These are phyloP conservation scores for Sporisorium graminicola DNA, from an alignment of 1,284 basidiomycete species.

Conservation along the genomic window DNA sequence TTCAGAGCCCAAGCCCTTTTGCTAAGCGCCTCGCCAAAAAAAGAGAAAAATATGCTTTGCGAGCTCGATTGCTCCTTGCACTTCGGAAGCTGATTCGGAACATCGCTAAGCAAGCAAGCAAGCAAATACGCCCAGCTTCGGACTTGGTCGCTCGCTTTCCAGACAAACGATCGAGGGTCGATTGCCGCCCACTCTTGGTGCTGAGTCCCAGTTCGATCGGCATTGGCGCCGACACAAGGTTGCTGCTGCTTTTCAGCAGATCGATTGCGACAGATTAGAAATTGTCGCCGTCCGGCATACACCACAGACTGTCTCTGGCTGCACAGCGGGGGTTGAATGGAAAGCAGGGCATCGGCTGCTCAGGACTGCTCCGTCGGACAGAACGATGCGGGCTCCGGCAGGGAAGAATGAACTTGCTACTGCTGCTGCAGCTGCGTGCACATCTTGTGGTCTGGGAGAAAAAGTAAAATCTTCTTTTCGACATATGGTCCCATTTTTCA, in stretches of 20 bases:
- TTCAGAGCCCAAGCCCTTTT: neutral
- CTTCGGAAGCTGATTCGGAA: slow-evolving; percentile 21
- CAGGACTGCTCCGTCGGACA: neutral
- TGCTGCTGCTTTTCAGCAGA: neutral
- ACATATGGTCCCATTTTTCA: neutral
- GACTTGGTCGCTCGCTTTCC: neutral
- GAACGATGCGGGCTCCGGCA: neutral
- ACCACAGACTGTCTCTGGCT: neutral
- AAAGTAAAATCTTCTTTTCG: neutral
- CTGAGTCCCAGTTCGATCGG: neutral
- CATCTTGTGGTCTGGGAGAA: neutral
- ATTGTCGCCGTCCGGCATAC: too few species aligned
- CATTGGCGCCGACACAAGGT: neutral
- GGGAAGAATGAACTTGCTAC: neutral
- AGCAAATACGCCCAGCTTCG: neutral
- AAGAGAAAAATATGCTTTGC: neutral
- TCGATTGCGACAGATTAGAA: neutral
- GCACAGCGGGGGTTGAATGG: neutral
- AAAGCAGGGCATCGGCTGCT: neutral
- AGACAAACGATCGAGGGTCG: neutral
- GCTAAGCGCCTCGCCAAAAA: neutral
- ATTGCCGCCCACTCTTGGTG: neutral
- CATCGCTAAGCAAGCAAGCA: neutral
- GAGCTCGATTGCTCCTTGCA: slow-evolving; percentile 18
- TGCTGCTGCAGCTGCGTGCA: neutral